phyloP scores from a whole-genome alignment of 2,329 filamentous ascomycete species.

The Penicillium sp. region DNA sequence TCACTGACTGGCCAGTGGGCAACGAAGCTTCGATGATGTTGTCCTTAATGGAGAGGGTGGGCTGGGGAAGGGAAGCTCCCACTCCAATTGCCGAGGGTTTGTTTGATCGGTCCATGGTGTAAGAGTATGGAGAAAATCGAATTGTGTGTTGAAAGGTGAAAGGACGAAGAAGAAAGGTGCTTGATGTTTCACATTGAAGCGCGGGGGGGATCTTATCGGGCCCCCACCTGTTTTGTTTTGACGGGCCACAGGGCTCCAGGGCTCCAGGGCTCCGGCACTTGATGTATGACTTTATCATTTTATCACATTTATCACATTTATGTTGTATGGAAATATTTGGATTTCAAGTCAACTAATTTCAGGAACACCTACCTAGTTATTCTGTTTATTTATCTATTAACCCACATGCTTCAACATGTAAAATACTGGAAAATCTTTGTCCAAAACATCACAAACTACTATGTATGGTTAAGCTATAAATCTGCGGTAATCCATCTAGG shows the following conservation, averaged over 20 bases:
- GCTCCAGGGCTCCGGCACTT: not conserved
- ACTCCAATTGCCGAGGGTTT: constrained; percentile 76
- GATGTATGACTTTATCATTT: not conserved
- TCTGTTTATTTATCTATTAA: too few relatives aligned
- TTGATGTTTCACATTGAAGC: constrained; percentile 1
- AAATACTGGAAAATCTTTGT: too few relatives aligned
- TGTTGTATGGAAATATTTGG: not conserved
- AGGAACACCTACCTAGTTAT: too few relatives aligned
- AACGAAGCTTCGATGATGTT: constrained; percentile 75
- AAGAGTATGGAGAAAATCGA: not conserved
- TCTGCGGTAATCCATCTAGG: too few relatives aligned
- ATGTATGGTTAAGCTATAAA: too few relatives aligned
- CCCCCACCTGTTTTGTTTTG: constrained; percentile 6
- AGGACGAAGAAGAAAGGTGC: constrained; percentile 2
- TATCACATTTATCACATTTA: not conserved
- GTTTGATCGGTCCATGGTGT: constrained; percentile 73
- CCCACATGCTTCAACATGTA: too few relatives aligned
- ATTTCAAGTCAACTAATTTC: not conserved
- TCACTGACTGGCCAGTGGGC: constrained; percentile 81
- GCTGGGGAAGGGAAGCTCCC: constrained; percentile 71
- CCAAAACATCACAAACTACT: too few relatives aligned
- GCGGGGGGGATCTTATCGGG: constrained; percentile 6
- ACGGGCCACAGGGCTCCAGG: not conserved
- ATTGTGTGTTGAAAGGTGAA: not conserved
- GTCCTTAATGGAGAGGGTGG: constrained; percentile 72